Percentiles rank a stretch among this genome's conserved stretches.
phyloP scores from a whole-genome alignment of 192 early-diverging fungal species.

The Haplosporangium gracile region DNA sequence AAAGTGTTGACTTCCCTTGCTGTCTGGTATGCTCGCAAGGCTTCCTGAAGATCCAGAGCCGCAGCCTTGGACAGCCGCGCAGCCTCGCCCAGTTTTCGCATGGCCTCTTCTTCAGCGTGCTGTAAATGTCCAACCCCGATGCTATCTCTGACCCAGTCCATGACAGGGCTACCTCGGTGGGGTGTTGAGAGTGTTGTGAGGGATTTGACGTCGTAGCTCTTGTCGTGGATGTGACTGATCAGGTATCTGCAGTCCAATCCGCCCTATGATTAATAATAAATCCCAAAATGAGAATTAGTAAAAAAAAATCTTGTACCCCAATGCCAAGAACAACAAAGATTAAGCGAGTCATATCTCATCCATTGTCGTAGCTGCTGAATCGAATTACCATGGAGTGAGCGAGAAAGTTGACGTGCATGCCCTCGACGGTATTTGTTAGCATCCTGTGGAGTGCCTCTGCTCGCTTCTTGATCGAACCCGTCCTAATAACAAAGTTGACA shows the following conservation, averaged over 20 bases:
- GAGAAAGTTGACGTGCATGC: constrained; percentile 83
- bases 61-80: constrained; percentile 48
- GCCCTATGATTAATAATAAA: constrained; percentile 64
- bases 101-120: constrained; percentile 48
- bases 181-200: constrained; percentile 95
- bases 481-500: constrained; percentile 47
- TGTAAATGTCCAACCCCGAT: constrained; percentile 81
- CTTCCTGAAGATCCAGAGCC: constrained; percentile 5
- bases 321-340: background rate
- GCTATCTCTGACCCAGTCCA: constrained; percentile 93
- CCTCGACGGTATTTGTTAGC: constrained; percentile 68
- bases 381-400: constrained; percentile 90
- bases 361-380: background rate
- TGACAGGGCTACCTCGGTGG: constrained; percentile 92
- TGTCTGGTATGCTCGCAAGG: background rate
- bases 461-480: constrained; percentile 79
- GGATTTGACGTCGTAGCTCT: constrained; percentile 77
- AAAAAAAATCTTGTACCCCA: background rate
- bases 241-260: constrained; percentile 95
- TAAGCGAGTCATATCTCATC: background rate
- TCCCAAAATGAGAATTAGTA: background rate
- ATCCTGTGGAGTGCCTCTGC: constrained; percentile 82
- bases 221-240: constrained; percentile 82
- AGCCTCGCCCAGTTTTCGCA: constrained; percentile 41
- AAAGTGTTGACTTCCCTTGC: background rate